Evolutionary conservation across 345 rosid species (phyloP), one percentile per base, ranked within the genome.

Genomic region (Noccaea caerulescens): DNA sequence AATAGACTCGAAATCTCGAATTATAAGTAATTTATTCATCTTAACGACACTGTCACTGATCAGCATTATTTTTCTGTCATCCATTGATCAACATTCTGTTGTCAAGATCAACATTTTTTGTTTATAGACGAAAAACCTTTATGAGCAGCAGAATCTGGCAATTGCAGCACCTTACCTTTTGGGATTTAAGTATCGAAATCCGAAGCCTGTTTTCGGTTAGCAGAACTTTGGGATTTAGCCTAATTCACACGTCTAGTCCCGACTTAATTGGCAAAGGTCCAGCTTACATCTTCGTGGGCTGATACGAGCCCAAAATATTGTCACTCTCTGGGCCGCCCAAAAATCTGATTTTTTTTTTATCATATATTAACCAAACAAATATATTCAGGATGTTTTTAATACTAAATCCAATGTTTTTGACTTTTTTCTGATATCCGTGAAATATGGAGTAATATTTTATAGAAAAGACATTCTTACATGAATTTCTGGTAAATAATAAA

Each of bases 251-350:
- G 23, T 20, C 23, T 20, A 20, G 23, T 1, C 23, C 23, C 23
- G 23, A 20, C 23, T 20, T 20, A 20, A 27, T 27, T 27, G 30
- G 30, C 30, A 27, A 27, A 27, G 37, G 49, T 36, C 49, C 27
- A 30, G 33, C 43, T 30, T 6, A 32, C 16, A 37, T 27, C 16
- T 52, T 61, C 12, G 8, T 43, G 68, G 69, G 54, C 75, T 25
- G 12, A 16, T 32, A 16, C 14, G 7, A 52, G 53, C 61, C 75
- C 54, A 61, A 30, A 37, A 7, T 0, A 7, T 51, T 60, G 39
- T 10, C 32, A 13, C 10, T 23, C 6, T 6, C 33, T 53, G 63
- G 69, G 38, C 55, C 25, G 10, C 42, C 7, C 45, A 20, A 11
- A 6, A 20, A 20, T 49, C 34, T 20, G 5, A 12, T 10, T 6